Base-by-base conservation (phyloP, 1,284 basidiomycete species). In the Apiotrichum akiyoshidainum region DNA sequence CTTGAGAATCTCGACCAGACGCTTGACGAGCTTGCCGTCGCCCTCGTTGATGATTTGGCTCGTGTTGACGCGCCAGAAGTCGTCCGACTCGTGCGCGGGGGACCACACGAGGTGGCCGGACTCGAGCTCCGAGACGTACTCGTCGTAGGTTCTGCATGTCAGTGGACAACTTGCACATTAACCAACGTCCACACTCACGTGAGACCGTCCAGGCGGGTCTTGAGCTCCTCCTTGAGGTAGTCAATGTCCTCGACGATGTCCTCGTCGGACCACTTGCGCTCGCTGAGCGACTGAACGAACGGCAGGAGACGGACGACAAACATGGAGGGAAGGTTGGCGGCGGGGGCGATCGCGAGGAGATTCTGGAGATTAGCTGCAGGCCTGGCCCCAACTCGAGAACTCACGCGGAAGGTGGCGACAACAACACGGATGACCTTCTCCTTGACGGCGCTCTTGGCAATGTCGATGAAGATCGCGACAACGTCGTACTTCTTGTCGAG, bases 351-450 rank as follows among this genome's bases (percentile, higher is more conserved):
- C 33, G 83, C 81, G 16, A 97, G 85, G 34, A 98, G 82, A 74
- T 98, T 98, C 89, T 93, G 71, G 26, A 5, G 12, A 33, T 16
- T 33, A 26, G 22, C 17, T 12, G 8, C 5, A 9, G n/a, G 12
- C 22, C 11, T 41, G 54, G 14, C 55, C 11, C 12, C 35, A 21
- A 26, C 12, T 1, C 26, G 26, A 31, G 26, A 1, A 57, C 81
- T 63, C 71, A 92, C 92, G 60, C 87, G 82, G 80, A 97, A 90
- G 0, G 93, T 94, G 9, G 95, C 91, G 12, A 97, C 83, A 54
- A 95, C 86, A n/a, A 99, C 89, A 19, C 95, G 87, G 61, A 92
- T 89, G 33, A 99, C 92, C 77, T 99, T 99, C 80, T 99, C 95
- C 79, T 99, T 99, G 46, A 91, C 89, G 1, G 94, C 94, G 19